Evolutionary conservation across 1,284 basidiomycete genomes (phyloP), one percentile per base, ranked within the genome.

Genomic region (Trichosporon sp.): DNA sequence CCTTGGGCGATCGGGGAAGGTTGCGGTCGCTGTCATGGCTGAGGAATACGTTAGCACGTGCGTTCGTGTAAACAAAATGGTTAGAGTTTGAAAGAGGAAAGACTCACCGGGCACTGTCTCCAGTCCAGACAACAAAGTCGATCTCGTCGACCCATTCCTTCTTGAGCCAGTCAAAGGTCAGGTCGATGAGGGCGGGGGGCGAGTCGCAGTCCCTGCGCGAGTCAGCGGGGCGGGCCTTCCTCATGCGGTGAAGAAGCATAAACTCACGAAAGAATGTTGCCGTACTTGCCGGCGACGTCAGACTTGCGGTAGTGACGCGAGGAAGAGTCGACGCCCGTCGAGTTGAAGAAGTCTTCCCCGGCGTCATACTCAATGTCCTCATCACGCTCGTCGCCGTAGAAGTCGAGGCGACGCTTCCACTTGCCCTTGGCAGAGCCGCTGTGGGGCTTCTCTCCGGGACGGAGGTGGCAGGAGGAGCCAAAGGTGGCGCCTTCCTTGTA

Each of bases 51-150:
- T 68, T 58, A 60, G 47, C 66, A 44, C 67, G 64, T 51, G 42
- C 44, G 38, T 51, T 25, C 47, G 42, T 15, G 51, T 63, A 23
- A 42, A 63, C 34, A 63, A 42, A 25, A 35, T 32, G 53, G 35
- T 11, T 29, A 63, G 25, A 15, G 32, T 18, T 27, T 11, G 34
- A 35, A 15, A n/a, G 12, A 35, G 23, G 8, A 12, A 31, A 11
- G 44, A 67, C 82, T 74, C 75, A 92, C 92, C 92, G 88, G 38
- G 92, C 94, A 83, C 89, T 94, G 82, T 97, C 94, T 47, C 94
- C 94, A 6, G 93, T 96, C 92, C 92, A 94, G 56, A 95, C 86
- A 27, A 95, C 91, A 81, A 97, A 98, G 81, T 98, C 95, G 60
- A 98, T 87, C 75, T 92, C 89, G 71, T 88, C 85, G 62, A 88